phyloP scores from a whole-genome alignment of 2,329 filamentous ascomycete species.

The Colletotrichum sp. region DNA sequence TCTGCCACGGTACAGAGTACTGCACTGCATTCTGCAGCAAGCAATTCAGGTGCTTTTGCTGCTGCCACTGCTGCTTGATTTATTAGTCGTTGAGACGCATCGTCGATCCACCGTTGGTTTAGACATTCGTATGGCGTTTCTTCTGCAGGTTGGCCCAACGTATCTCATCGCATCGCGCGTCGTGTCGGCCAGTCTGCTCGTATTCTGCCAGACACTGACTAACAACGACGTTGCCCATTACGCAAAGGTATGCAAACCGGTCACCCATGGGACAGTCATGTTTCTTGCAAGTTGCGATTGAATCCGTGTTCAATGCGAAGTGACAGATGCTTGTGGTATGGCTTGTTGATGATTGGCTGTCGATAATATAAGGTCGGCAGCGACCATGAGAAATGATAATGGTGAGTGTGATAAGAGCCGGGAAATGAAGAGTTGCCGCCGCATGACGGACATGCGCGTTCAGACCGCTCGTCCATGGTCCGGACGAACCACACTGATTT shows the following conservation, averaged over 20 bases:
- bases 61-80: background rate
- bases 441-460: slow-evolving; percentile 1
- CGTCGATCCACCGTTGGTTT: background rate
- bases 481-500: background rate
- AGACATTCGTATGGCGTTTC: background rate
- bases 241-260: background rate
- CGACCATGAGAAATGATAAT: background rate
- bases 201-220: background rate
- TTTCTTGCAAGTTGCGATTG: background rate
- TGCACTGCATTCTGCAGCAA: background rate
- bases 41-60: background rate
- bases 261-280: background rate
- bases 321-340: background rate
- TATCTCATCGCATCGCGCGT: background rate
- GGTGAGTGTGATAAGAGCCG: background rate
- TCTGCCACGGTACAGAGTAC: background rate
- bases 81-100: background rate
- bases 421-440: slow-evolving; percentile 6
- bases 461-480: background rate
- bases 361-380: background rate
- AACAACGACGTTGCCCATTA: background rate
- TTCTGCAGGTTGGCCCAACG: background rate
- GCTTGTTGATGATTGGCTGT: background rate
- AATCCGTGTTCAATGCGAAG: background rate
- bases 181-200: background rate